These are phyloP conservation scores for Salvia sclarea DNA, from an alignment of 305 asterid genomes.

Conservation along the genomic window DNA sequence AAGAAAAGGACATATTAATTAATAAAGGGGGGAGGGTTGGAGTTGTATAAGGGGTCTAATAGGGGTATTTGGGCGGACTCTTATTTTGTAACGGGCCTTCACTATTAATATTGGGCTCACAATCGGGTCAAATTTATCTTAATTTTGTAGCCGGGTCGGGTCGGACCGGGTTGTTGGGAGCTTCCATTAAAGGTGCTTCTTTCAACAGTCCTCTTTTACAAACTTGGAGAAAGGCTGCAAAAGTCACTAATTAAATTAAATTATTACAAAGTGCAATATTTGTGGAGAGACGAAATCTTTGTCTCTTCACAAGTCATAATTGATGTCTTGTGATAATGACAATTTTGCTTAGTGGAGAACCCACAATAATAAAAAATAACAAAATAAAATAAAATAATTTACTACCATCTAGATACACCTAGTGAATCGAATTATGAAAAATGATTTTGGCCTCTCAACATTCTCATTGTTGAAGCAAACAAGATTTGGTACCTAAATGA, in stretches of 20 bases:
- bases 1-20: too few relatives aligned
- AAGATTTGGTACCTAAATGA: slow-evolving; percentile 28
- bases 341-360: slow-evolving; percentile 21
- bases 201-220: background rate
- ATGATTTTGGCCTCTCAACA: background rate
- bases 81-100: too few relatives aligned
- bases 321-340: slow-evolving; percentile 19
- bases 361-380: background rate
- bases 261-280: slow-evolving; percentile 21
- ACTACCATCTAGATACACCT: slow-evolving; percentile 15
- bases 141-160: background rate
- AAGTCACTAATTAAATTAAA: slow-evolving; percentile 22
- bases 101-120: background rate
- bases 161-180: background rate
- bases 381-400: background rate
- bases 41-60: too few relatives aligned
- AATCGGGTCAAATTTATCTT: background rate
- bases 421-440: background rate
- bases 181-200: background rate
- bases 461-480: slow-evolving; percentile 15
- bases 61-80: too few relatives aligned
- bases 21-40: too few relatives aligned
- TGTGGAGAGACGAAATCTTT: slow-evolving; percentile 36
- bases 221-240: background rate
- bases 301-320: slow-evolving; percentile 31